Conservation (phyloP, 2,329 filamentous ascomycete genomes). For the Exophiala aquamarina region DNA sequence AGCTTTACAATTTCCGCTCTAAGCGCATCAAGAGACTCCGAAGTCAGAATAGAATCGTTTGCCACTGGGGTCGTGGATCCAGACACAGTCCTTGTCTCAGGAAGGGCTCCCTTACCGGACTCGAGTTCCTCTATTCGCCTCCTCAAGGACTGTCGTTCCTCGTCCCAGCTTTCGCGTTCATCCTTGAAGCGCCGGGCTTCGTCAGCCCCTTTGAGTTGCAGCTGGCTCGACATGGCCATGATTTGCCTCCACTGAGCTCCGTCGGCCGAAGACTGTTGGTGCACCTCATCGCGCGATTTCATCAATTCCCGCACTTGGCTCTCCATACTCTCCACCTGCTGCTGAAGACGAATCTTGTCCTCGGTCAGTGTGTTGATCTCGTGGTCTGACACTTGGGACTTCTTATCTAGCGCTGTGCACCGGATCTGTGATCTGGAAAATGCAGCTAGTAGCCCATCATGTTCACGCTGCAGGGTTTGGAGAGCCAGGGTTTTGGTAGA, state of each 20-base stretch:
- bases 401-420: slow-evolving; percentile 52
- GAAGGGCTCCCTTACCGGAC: slow-evolving; percentile 19
- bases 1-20: slow-evolving; percentile 25
- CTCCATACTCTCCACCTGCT: slow-evolving; percentile 50
- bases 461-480: slow-evolving; percentile 55
- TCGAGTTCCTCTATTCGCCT: slow-evolving; percentile 38
- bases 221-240: slow-evolving; percentile 48
- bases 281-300: slow-evolving; percentile 48
- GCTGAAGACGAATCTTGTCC: slow-evolving; percentile 50
- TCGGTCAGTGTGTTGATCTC: slow-evolving; percentile 54
- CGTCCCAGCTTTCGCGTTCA: slow-evolving; percentile 42
- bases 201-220: slow-evolving; percentile 45
- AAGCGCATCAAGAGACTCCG: slow-evolving; percentile 25
- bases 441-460: slow-evolving; percentile 53
- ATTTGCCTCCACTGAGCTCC: slow-evolving; percentile 53
- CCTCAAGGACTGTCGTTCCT: slow-evolving; percentile 33
- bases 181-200: slow-evolving; percentile 44
- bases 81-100: slow-evolving; percentile 14
- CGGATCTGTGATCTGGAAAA: slow-evolving; percentile 47
- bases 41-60: slow-evolving; percentile 23
- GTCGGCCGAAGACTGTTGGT: slow-evolving; percentile 42
- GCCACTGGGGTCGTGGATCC: slow-evolving; percentile 19
- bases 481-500: slow-evolving; percentile 54
- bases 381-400: slow-evolving; percentile 50
- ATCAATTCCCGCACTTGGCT: slow-evolving; percentile 50